Evolutionary conservation across 139 green algal species (phyloP), one percentile per base, ranked within the genome.

Genomic region (Chlamydomonas sp.): DNA sequence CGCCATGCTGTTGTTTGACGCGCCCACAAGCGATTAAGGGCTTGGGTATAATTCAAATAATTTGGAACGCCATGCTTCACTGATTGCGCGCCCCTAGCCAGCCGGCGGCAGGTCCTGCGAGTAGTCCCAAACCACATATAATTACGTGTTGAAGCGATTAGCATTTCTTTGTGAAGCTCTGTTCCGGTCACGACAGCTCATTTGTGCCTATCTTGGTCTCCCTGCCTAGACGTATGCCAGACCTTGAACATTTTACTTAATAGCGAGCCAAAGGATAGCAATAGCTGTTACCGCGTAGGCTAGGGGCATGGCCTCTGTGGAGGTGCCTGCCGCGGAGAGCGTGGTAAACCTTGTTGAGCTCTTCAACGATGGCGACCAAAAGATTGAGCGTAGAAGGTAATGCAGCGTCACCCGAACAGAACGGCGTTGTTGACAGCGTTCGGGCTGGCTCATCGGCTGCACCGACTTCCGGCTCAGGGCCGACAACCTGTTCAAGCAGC

Each of bases 401-500:
- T 4, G 61, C 4, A 0, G 2, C 49, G 7, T 9, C 3, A 7
- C 59, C 18, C 57, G 72, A 18, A 60, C 62, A 8, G 4, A 59
- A 7, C 67, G 2, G n/a, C 61, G 20, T 59, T 61, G 4, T 63
- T 66, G 59, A 57, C 4, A 63, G 74, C 5, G 16, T 72, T 20
- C 1, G 31, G 31, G 49, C 5, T 62, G 9, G n/a, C 63, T 76
- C 67, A 63, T 67, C 12, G 57, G 49, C 2, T 59, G 12, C 8
- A 16, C 60, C 60, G 16, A 1, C 83, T 62, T 49, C 49, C n/a
- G 77, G 20, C 31, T 59, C 88, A 98, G 96, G 77, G 95, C 90
- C 0, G 94, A 95, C 8, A 95, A 98, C 87, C 78, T 97, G 14
- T 98, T 98, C 78, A 94, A 96, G 83, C 89, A 94, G 64, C 85